Evolutionary conservation across 371 early-diverging fungal genomes (phyloP).

Genomic region (Haplosporangium sp.): DNA sequence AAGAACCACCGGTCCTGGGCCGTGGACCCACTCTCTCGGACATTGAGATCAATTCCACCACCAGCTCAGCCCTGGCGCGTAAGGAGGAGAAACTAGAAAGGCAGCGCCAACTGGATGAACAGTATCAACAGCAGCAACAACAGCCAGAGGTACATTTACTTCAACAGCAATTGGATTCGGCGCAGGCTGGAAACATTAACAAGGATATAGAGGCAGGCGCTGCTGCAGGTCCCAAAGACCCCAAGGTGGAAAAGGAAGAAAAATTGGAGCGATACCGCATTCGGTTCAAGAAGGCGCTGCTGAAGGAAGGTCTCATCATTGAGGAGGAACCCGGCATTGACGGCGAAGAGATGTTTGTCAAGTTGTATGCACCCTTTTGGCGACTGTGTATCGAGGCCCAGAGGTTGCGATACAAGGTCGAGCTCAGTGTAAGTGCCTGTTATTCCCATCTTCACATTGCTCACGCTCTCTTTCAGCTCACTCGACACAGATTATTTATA

Average conservation of each 20-base stretch:
- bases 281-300: slow-evolving; percentile 56
- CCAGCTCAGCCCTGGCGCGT: slow-evolving; percentile 18
- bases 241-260: slow-evolving; percentile 27
- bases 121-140: slow-evolving; percentile 4
- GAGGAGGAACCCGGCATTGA: slow-evolving; percentile 58
- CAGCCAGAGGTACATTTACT: neutral
- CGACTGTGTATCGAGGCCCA: slow-evolving; percentile 60
- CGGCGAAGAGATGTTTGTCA: slow-evolving; percentile 59
- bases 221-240: slow-evolving; percentile 1
- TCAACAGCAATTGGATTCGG: neutral
- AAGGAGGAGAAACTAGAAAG: slow-evolving; percentile 16
- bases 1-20: slow-evolving; percentile 23
- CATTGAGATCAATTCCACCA: slow-evolving; percentile 20
- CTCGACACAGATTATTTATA: too few species aligned
- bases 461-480: too few species aligned
- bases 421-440: slow-evolving; percentile 36
- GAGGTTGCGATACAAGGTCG: slow-evolving; percentile 39
- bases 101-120: slow-evolving; percentile 10
- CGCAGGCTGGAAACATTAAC: neutral
- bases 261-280: slow-evolving; percentile 22
- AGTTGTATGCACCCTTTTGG: slow-evolving; percentile 62
- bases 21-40: slow-evolving; percentile 18
- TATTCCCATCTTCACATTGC: too few species aligned
- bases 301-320: slow-evolving; percentile 57
- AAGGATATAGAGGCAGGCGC: slow-evolving; percentile 28